Evolutionary conservation across 768 basidiomycete species (phyloP).

Genomic region (Rhodotorula sphaerocarpa): DNA sequence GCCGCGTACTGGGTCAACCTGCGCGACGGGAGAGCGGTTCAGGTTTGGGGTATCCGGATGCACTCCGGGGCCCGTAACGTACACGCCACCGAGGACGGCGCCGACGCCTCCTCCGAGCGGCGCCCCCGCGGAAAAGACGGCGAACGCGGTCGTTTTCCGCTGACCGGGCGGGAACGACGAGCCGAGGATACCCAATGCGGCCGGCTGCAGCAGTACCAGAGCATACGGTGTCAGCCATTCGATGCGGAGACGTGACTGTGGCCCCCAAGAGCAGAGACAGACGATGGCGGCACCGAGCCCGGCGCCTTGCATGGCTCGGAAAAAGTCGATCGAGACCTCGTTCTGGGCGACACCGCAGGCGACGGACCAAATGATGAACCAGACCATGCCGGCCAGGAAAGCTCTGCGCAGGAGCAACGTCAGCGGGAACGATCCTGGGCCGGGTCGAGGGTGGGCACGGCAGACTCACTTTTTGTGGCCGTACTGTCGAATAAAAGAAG

Average conservation of each 20-base stretch:
- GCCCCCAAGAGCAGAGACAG: too few species aligned
- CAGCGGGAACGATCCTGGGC: neutral
- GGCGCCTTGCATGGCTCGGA: slow-evolving; percentile 72
- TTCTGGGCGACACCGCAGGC: slow-evolving; percentile 60
- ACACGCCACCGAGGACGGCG: slow-evolving; percentile 59
- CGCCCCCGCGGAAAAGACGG: slow-evolving; percentile 74
- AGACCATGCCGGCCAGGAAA: slow-evolving; percentile 56
- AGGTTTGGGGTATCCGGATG: slow-evolving; percentile 2
- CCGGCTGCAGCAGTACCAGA: neutral
- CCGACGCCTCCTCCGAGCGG: slow-evolving; percentile 72
- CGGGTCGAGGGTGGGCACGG: accelerated
- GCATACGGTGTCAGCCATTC: too few species aligned
- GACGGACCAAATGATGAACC: slow-evolving; percentile 55
- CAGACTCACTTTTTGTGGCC: slow-evolving; percentile 53
- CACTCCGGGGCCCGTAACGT: slow-evolving; percentile 47
- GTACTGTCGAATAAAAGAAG: too few species aligned
- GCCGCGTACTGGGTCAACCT: slow-evolving; percentile 18
- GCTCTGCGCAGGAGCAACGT: slow-evolving; percentile 37
- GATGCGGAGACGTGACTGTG: neutral
- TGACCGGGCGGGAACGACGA: slow-evolving; percentile 62
- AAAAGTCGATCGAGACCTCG: slow-evolving; percentile 56
- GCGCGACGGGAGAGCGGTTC: neutral
- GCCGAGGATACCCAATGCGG: slow-evolving; percentile 70
- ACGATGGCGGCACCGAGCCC: slow-evolving; percentile 63
- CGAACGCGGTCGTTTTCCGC: slow-evolving; percentile 66